Base-by-base conservation (phyloP, 257 asterid species). In the Nicotiana knightiana region DNA sequence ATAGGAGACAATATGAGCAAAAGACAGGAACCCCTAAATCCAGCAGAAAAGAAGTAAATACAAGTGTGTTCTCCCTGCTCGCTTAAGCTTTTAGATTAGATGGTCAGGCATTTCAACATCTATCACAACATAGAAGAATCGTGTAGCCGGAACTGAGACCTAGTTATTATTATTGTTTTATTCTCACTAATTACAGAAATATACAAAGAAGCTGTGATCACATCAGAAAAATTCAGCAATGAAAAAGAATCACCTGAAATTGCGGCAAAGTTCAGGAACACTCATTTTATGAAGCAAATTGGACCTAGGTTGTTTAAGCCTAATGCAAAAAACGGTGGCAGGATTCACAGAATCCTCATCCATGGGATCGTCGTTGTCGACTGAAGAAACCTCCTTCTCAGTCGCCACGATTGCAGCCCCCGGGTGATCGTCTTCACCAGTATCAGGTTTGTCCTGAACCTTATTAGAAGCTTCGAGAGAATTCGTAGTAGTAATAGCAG, bases 221-320 rank as follows among this genome's bases (percentile, higher is more conserved):
- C 67, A 10, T 6, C 3, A 30, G 2, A 70, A 87, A 61, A 58
- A 43, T 9, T 43, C 51, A 43, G 51, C 12, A 43, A 9, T 43
- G 2, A 59, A 80, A 30, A 17, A 12, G 5, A 35, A 26, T 76
- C 88, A 93, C 99, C 99, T 96, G 83, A 96, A 96, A 78, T 91
- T 94, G 26, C 99, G 98, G 87, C 99, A 96, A 48, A 96, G 99
- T 87, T 96, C 99, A 1, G 99, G 99, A 83, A 96, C 98, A 79
- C 97, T 93, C 99, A 96, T 96, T 82, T 96, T 96, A 76, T 94
- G 92, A 87, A 91, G 88, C 88, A 94, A 88, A 88, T 88, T 96
- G 12, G 95, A 89, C 87, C 80, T 93, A 0, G 96, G 97, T 86
- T 96, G 99, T 88, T 89, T 91, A 28, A 96, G 93, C 86, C 87